Evolutionary conservation across 768 basidiomycete genomes (phyloP).

Genomic region (Pisolithus marmoratus): DNA sequence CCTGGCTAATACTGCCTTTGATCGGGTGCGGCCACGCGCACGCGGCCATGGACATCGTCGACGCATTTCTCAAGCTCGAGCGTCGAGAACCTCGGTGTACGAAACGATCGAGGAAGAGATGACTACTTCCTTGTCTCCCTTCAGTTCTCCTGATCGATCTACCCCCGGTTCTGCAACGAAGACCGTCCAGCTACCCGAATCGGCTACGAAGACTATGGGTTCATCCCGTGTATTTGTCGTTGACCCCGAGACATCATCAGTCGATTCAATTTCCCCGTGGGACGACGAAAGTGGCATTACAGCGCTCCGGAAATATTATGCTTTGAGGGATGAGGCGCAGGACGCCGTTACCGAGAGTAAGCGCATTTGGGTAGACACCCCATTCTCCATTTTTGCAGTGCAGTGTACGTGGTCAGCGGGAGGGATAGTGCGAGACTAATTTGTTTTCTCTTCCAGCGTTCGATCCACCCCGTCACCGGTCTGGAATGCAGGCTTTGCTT

Average conservation of each 20-base stretch:
- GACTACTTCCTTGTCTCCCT: conserved; percentile 26
- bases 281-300: conserved; percentile 65
- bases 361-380: conserved; percentile 61
- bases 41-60: conserved; percentile 68
- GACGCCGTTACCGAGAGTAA: conserved; percentile 63
- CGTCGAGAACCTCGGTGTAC: conserved; percentile 64
- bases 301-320: conserved; percentile 61
- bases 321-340: conserved; percentile 63
- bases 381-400: conserved; percentile 64
- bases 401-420: conserved; percentile 52
- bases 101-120: conserved; percentile 78
- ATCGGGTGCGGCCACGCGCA: conserved; percentile 36
- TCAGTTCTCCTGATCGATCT: conserved; percentile 20
- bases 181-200: conserved; percentile 14
- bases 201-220: conserved; percentile 19
- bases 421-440: neutral
- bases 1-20: conserved; percentile 36
- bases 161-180: conserved; percentile 23
- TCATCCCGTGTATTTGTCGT: conserved; percentile 47
- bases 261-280: conserved; percentile 46
- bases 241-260: conserved; percentile 47
- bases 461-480: conserved; percentile 57
- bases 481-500: conserved; percentile 67
- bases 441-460: conserved; percentile 45
- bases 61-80: conserved; percentile 57